phyloP scores from a whole-genome alignment of 169 alveolate species.

The Cryptosporidium canis region DNA sequence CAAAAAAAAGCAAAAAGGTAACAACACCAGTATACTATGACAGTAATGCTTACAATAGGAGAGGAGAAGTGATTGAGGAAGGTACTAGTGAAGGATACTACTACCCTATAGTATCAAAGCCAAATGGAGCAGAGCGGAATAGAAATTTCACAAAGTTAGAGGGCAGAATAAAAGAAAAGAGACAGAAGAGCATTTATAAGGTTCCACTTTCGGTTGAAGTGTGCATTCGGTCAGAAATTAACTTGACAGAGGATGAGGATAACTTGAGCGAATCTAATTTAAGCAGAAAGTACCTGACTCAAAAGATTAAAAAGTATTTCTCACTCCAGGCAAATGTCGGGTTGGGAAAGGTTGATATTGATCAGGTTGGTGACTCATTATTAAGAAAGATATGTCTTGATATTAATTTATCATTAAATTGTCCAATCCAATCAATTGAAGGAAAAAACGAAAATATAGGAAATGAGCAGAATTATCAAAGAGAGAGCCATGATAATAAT shows the following conservation, averaged over 20 bases:
- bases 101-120: not conserved
- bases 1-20: not conserved
- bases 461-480: not conserved
- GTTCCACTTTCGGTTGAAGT: constrained; percentile 69
- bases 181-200: not conserved
- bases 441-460: not conserved
- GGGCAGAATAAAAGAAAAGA: not conserved
- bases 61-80: not conserved
- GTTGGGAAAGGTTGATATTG: constrained; percentile 33
- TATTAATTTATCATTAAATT: constrained; percentile 43
- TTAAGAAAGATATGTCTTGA: constrained; percentile 54
- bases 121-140: not conserved
- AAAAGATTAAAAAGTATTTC: constrained; percentile 32
- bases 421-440: constrained; percentile 17
- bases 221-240: constrained; percentile 32
- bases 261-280: not conserved
- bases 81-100: not conserved
- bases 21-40: constrained; percentile 25
- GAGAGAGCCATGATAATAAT: not conserved
- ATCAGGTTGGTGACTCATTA: constrained; percentile 54
- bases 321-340: constrained; percentile 57
- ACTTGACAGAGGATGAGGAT: not conserved
- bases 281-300: not conserved
- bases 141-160: not conserved
- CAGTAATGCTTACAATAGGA: not conserved